Conservation (phyloP, 2,329 filamentous ascomycete species). For the Mycosphaerella sp. region DNA sequence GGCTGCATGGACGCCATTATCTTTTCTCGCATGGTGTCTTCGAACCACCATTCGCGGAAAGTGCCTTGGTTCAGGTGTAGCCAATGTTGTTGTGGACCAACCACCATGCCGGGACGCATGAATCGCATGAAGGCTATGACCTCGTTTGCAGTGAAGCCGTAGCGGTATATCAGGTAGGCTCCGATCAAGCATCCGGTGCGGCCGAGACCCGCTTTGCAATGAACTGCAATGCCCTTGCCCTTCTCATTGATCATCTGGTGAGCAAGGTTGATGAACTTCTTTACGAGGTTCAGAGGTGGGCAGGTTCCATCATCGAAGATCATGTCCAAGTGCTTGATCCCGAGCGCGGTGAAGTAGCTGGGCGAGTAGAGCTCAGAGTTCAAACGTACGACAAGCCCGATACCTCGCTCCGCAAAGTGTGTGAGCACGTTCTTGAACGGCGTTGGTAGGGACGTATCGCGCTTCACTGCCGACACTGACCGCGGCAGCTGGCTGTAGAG, state of each 20-base stretch:
- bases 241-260: slow-evolving; percentile 89
- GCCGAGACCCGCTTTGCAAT: slow-evolving; percentile 96
- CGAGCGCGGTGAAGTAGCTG: slow-evolving; percentile 92
- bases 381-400: slow-evolving; percentile 87
- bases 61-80: slow-evolving; percentile 92
- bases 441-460: slow-evolving; percentile 60
- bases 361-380: slow-evolving; percentile 96
- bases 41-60: slow-evolving; percentile 97
- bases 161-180: slow-evolving; percentile 93
- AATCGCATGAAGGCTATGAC: slow-evolving; percentile 94
- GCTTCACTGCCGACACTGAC: slow-evolving; percentile 65
- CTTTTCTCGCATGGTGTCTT: slow-evolving; percentile 73
- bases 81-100: slow-evolving; percentile 98
- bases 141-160: slow-evolving; percentile 87
- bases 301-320: slow-evolving; percentile 99
- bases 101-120: slow-evolving; percentile 98
- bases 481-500: slow-evolving; percentile 69
- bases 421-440: slow-evolving; percentile 94
- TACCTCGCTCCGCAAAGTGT: slow-evolving; percentile 81
- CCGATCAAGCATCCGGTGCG: slow-evolving; percentile 95
- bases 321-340: slow-evolving; percentile 96
- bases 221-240: slow-evolving; percentile 90
- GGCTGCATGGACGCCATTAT: slow-evolving; percentile 56
- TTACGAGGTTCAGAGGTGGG: slow-evolving; percentile 78
- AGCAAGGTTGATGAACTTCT: slow-evolving; percentile 89